Base-by-base conservation (phyloP, 495 filamentous ascomycete genomes). In the Aspergillus olivimuriae region DNA sequence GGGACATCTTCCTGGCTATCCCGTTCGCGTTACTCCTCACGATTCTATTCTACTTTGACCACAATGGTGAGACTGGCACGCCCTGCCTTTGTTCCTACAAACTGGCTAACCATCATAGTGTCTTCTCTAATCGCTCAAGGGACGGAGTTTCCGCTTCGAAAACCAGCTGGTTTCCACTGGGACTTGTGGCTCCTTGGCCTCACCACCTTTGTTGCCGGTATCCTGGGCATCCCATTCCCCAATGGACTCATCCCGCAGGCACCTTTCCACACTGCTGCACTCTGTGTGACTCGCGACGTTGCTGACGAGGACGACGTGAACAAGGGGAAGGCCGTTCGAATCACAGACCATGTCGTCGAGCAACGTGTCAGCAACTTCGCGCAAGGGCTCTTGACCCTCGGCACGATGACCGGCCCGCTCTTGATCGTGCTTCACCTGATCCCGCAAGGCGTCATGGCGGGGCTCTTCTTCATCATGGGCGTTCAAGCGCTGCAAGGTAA, bases 131-230 rank as follows among this genome's bases (percentile, higher is more conserved):
- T 91, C 35, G 89, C 89, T 6, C 91, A 96, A 63, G 91, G 86
- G 34, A 94, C 82, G 32, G 85, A 95, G 53, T 97, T 95, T 55
- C 91, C 91, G 1, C 77, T 96, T 16, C 75, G 76, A 10, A 97
- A 97, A 52, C 91, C 91, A 4, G 88, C 89, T 23, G 90, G 90
- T 8, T 96, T 96, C 60, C 90, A 95, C 70, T 96, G 89, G 89
- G 90, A 95, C 53, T 58, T 96, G 38, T 95, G 92, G 73, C 80
- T 96, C 20, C 80, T 96, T 1, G 91, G 91, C 11, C 67, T 89
- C 10, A 96, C 91, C 3, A 95, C 90, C 0, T 84, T 84, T 41
- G 63, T 95, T 14, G 83, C 83, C 12, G 91, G 90, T 5, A 65
- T 97, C 7, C 69, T 95, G 16, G 91, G 91, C 3, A 76, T 97